These are phyloP conservation scores for Lachancea sp. DNA, from an alignment of 805 yeast species.

Conservation along the genomic window DNA sequence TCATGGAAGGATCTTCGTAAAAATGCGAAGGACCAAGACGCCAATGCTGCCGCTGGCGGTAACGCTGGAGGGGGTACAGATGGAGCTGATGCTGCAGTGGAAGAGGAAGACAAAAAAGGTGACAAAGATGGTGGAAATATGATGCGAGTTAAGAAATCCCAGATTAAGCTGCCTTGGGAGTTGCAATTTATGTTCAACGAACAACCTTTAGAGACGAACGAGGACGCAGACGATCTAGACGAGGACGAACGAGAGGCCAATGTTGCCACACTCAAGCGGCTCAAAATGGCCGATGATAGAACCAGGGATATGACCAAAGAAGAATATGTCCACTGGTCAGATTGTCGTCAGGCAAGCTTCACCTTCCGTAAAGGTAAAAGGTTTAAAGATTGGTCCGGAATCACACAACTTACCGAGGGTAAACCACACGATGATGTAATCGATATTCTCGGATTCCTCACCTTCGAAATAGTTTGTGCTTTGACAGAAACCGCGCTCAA, in stretches of 20 bases:
- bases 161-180: slow-evolving; percentile 91
- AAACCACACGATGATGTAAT: slow-evolving; percentile 94
- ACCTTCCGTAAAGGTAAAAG: slow-evolving; percentile 92
- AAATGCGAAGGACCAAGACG: slow-evolving; percentile 60
- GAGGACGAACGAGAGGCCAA: slow-evolving; percentile 90
- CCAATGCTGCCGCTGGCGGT: slow-evolving; percentile 52
- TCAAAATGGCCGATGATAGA: slow-evolving; percentile 90
- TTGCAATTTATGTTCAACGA: slow-evolving; percentile 88
- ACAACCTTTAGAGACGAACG: slow-evolving; percentile 70
- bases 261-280: slow-evolving; percentile 76
- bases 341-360: slow-evolving; percentile 94
- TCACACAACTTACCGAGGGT: slow-evolving; percentile 74
- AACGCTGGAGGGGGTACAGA: slow-evolving; percentile 43
- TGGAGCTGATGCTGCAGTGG: slow-evolving; percentile 35
- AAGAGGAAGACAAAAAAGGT: slow-evolving; percentile 28
- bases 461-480: slow-evolving; percentile 94
- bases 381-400: slow-evolving; percentile 94
- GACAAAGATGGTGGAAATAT: slow-evolving; percentile 40
- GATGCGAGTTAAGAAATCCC: slow-evolving; percentile 63
- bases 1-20: slow-evolving; percentile 98
- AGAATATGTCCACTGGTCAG: slow-evolving; percentile 98
- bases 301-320: slow-evolving; percentile 91
- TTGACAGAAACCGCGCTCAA: slow-evolving; percentile 86
- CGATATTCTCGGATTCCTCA: slow-evolving; percentile 89
- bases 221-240: slow-evolving; percentile 62